Percentiles rank a stretch among this genome's conserved stretches.
Evolutionary conservation across 2,329 filamentous ascomycete species (phyloP).

Genomic region (Stemphylium beticola): DNA sequence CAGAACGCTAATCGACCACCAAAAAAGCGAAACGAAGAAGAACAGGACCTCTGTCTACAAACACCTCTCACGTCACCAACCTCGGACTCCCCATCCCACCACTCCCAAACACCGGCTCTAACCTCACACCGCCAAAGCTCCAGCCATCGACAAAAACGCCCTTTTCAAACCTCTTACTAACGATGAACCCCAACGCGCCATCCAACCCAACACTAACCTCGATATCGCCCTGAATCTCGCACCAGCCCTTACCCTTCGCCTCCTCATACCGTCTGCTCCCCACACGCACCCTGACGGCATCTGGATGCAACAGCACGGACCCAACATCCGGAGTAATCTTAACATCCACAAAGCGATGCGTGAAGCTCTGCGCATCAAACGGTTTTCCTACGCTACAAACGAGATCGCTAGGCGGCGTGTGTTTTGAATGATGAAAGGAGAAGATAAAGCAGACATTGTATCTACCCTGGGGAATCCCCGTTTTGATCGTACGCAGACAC

Average conservation of each 20-base stretch:
- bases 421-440: conserved; percentile 31
- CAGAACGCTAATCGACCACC: too few species aligned
- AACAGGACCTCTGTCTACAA: too few species aligned
- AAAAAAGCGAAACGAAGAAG: too few species aligned
- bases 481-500: conserved; percentile 45
- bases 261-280: conserved; percentile 39
- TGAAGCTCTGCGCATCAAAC: conserved; percentile 41
- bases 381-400: conserved; percentile 49
- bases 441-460: conserved; percentile 48
- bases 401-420: conserved; percentile 36
- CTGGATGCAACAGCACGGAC: conserved; percentile 45
- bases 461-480: conserved; percentile 45
- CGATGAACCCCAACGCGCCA: conserved; percentile 45
- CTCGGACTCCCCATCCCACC: conserved; percentile 13
- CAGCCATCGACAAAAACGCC: conserved; percentile 43
- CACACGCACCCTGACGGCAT: conserved; percentile 47
- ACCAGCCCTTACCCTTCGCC: conserved; percentile 42
- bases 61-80: neutral
- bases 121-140: conserved; percentile 48
- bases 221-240: conserved; percentile 48
- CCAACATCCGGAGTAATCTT: conserved; percentile 49
- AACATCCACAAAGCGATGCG: conserved; percentile 45
- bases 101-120: conserved; percentile 44
- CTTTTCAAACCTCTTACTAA: conserved; percentile 45
- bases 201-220: conserved; percentile 46